Conservation (phyloP, 192 early-diverging fungal genomes). For the Lobulomyces angularis region DNA sequence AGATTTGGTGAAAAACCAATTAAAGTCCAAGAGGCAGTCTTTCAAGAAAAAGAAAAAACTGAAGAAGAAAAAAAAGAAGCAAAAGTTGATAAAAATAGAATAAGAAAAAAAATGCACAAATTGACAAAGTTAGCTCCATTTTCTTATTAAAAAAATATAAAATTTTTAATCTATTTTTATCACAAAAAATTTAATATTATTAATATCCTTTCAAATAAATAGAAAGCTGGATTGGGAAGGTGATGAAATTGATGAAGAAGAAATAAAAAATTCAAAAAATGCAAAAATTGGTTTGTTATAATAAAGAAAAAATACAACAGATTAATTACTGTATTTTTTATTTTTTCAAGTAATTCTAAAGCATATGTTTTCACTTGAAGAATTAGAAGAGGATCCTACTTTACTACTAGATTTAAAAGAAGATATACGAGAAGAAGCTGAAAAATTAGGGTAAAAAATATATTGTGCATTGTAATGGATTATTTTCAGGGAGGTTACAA, state of each 20-base stretch:
- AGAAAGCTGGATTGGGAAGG: no score
- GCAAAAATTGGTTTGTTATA: conserved; percentile 45
- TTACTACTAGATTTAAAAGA: conserved; percentile 83
- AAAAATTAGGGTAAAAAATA: conserved; percentile 87
- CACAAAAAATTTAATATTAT: no score
- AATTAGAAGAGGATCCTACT: conserved; percentile 79
- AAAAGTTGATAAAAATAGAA: conserved; percentile 49
- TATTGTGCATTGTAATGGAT: no score
- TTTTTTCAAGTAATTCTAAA: conserved; percentile 89
- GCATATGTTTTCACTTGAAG: conserved; percentile 83
- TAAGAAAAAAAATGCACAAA: conserved; percentile 63
- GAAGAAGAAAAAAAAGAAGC: conserved; percentile 22
- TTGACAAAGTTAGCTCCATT: no score
- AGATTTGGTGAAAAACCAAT: conserved; percentile 37
- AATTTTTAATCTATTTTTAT: no score
- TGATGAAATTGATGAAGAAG: conserved; percentile 42
- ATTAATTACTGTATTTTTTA: no score
- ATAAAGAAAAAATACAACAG: no score
- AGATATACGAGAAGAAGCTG: conserved; percentile 87
- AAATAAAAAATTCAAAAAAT: conserved; percentile 59
- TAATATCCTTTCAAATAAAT: no score
- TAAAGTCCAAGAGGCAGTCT: conserved; percentile 8
- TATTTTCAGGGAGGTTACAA: conserved; percentile 85
- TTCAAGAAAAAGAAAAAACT: conserved; percentile 22
- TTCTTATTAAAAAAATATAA: no score